phyloP scores from a whole-genome alignment of 805 yeast genomes.

The Peterozyma toletana region DNA sequence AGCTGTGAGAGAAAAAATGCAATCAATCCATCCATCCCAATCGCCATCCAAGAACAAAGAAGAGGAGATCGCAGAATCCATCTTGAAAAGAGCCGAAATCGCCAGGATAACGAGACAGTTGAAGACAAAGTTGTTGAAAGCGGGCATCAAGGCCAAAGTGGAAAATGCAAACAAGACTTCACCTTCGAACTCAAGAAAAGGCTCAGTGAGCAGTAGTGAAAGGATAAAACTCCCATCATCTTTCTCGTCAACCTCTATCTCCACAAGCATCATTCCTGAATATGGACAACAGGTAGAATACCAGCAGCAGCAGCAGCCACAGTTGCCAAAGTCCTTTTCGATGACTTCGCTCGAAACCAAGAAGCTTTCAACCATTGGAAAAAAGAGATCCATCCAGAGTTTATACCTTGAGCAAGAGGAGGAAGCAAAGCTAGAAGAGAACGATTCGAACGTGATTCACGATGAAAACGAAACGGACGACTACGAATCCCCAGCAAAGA shows the following conservation, averaged over 20 bases:
- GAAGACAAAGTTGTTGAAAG: constrained; percentile 31
- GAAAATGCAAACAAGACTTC: constrained; percentile 6
- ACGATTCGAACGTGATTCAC: background rate
- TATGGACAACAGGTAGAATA: background rate
- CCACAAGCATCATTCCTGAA: background rate
- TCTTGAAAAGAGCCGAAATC: constrained; percentile 36
- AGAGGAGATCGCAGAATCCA: constrained; percentile 34
- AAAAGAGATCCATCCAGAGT: no score
- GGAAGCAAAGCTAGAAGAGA: no score
- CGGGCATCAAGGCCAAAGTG: constrained; percentile 28
- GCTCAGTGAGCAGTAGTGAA: no score
- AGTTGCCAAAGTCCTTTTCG: no score
- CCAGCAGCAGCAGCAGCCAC: background rate
- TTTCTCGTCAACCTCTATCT: background rate
- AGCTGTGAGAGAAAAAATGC: no score
- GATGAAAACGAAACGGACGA: constrained; percentile 11
- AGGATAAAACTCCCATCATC: background rate
- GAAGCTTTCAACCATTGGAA: background rate
- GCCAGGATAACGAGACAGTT: constrained; percentile 38
- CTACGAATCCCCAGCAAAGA: constrained; percentile 12
- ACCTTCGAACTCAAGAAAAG: no score
- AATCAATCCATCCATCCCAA: no score
- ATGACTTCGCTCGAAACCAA: background rate
- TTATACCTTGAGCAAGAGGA: no score
- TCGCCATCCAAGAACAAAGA: constrained; percentile 13